A percentile compares a stretch with the other conserved stretches of the same genome.
phyloP scores from a whole-genome alignment of 495 filamentous ascomycete genomes.

The Aspergillus funiculosus region DNA sequence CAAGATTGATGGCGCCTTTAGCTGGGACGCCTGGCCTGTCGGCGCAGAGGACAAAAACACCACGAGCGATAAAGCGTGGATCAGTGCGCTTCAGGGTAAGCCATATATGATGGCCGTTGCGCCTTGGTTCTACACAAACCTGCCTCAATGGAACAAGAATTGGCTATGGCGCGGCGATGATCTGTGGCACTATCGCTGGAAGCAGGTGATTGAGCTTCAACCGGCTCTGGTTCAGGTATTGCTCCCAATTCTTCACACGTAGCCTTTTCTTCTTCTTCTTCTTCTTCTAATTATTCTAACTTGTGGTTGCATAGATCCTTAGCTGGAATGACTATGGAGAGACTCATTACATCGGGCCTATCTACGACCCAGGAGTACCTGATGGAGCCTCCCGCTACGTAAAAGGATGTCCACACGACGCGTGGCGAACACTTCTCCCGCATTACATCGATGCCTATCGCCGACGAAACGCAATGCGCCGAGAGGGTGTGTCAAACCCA shows the following conservation, averaged over 20 bases:
- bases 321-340: constrained; percentile 77
- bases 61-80: constrained; percentile 50
- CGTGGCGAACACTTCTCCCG: constrained; percentile 52
- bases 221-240: constrained; percentile 60
- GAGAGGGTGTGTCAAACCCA: background rate
- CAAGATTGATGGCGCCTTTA: constrained; percentile 57
- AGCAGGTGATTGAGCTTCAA: constrained; percentile 55
- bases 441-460: constrained; percentile 64
- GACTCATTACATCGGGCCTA: constrained; percentile 65
- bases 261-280: too few relatives aligned
- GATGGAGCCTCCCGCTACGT: constrained; percentile 47
- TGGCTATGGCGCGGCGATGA: constrained; percentile 68
- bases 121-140: constrained; percentile 70
- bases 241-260: background rate
- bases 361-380: constrained; percentile 45
- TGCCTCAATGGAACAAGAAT: constrained; percentile 65
- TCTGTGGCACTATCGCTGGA: constrained; percentile 71
- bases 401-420: constrained; percentile 45
- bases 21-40: constrained; percentile 71
- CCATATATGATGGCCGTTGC: constrained; percentile 76
- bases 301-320: constrained; percentile 30
- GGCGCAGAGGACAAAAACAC: constrained; percentile 49
- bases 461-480: constrained; percentile 32
- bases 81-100: constrained; percentile 46
- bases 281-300: too few relatives aligned